Base-by-base conservation (phyloP, 305 asterid species). In the Plantago coronopus region DNA sequence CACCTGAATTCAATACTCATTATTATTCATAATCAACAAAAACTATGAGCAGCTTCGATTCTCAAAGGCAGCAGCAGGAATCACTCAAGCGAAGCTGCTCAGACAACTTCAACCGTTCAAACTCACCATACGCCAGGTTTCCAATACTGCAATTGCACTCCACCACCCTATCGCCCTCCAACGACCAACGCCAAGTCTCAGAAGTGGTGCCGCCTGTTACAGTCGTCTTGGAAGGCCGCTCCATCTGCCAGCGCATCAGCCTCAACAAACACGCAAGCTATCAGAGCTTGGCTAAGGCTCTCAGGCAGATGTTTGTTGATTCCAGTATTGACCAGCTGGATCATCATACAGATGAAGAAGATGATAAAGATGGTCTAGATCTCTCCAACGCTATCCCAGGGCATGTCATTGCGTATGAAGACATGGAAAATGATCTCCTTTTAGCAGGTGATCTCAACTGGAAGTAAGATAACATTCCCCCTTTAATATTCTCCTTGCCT, bases 381-480 rank as follows among this genome's bases (percentile, higher is more conserved):
- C 94, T 88, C 18, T 76, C 91, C 3, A 88, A 85, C 62, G 94
- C 89, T 19, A 69, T 88, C 17, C 96, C 94, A 1, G 96, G 94
- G 34, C 78, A 85, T 61, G 69, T 85, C 20, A 75, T 88, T 70
- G 96, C 96, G 19, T 88, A 88, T 53, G 91, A 88, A 64, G 96
- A 88, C 65, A 83, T 83, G 79, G 94, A 88, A 66, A 83, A 83
- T 69, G 96, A 88, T 79, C 94, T 88, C 43, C 96, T 88, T 47
- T 83, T 88, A 49, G 94, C 75, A 45, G 94, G 96, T 61, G 96
- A 88, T 69, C 89, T 88, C 17, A 78, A 79, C 38, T 88, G 96
- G 96, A 83, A 81, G 96, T 85, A 73, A 82, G 84, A 31, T 34
- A 27, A 1, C 31, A 9, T 25, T 25, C 15, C 45, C 4, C 40